phyloP scores from a whole-genome alignment of 176 grass and related monocot genomes.

The Tuctoria greenei region DNA sequence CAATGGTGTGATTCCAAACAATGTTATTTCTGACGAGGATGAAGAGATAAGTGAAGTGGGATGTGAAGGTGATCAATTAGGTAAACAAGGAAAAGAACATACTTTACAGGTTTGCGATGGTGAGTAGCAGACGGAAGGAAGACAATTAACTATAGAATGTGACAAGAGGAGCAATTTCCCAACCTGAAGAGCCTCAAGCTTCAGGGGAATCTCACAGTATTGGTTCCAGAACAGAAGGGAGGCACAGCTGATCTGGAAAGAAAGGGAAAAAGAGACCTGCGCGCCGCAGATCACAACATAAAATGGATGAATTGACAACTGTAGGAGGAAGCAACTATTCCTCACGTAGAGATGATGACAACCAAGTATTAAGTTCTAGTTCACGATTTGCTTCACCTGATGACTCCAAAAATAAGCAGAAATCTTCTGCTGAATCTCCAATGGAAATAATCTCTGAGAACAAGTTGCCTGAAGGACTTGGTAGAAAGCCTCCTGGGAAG shows the following conservation, averaged over 20 bases:
- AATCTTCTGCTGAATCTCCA: constrained; percentile 64
- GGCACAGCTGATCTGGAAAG: constrained; percentile 72
- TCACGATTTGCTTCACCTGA: constrained; percentile 97
- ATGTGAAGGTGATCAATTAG: constrained; percentile 58
- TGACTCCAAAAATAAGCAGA: constrained; percentile 69
- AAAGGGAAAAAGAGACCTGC: constrained; percentile 97
- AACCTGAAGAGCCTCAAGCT: constrained; percentile 65
- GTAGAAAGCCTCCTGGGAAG: constrained; percentile 42
- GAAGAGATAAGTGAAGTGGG: constrained; percentile 63
- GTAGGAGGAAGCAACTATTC: constrained; percentile 64
- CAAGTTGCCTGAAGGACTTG: constrained; percentile 39
- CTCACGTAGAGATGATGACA: constrained; percentile 68
- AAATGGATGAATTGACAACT: constrained; percentile 71
- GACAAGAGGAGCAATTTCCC: constrained; percentile 64
- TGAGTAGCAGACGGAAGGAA: constrained; percentile 70
- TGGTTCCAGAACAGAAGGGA: constrained; percentile 78
- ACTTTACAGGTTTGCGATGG: constrained; percentile 38
- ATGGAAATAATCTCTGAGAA: constrained; percentile 79
- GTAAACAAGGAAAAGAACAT: constrained; percentile 62
- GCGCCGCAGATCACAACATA: constrained; percentile 78
- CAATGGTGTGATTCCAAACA: constrained; percentile 82
- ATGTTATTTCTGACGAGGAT: constrained; percentile 82
- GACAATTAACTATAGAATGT: constrained; percentile 71
- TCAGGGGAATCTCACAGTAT: constrained; percentile 57
- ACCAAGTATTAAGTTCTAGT: constrained; percentile 82